Conservation (phyloP, 352 stramenopile species). For the Globisporangium camurandrum region DNA sequence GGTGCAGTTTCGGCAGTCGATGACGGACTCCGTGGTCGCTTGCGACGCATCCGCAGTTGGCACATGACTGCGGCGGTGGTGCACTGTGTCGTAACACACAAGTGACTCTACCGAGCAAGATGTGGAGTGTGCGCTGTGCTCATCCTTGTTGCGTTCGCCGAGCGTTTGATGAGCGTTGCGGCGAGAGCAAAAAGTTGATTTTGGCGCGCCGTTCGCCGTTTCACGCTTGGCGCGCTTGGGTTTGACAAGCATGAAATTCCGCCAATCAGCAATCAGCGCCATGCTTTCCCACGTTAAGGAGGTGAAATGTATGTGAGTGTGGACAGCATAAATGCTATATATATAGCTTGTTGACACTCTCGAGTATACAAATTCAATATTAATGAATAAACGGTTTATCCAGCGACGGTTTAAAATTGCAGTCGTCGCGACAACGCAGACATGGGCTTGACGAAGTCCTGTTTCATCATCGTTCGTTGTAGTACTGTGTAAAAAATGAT, state of each 20-base stretch:
- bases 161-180: background rate
- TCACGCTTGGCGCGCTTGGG: background rate
- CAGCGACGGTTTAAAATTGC: no score
- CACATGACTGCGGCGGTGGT: constrained; percentile 5
- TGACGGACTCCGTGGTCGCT: constrained; percentile 7
- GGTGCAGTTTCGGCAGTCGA: background rate
- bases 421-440: no score
- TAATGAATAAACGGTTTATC: no score
- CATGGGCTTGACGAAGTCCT: no score
- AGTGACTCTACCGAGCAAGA: background rate
- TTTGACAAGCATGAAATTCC: constrained; percentile 11
- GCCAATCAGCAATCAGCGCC: constrained; percentile 38
- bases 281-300: no score
- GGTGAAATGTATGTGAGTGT: no score
- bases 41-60: constrained; percentile 8
- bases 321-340: no score
- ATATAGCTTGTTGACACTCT: no score
- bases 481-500: no score
- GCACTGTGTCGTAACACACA: background rate
- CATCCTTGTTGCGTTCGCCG: background rate
- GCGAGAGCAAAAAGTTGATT: background rate
- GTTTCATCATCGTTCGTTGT: no score
- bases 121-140: background rate
- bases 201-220: background rate
- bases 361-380: no score